Evolutionary conservation across 441 rosid species (phyloP).

Genomic region (Omphalea diandra): DNA sequence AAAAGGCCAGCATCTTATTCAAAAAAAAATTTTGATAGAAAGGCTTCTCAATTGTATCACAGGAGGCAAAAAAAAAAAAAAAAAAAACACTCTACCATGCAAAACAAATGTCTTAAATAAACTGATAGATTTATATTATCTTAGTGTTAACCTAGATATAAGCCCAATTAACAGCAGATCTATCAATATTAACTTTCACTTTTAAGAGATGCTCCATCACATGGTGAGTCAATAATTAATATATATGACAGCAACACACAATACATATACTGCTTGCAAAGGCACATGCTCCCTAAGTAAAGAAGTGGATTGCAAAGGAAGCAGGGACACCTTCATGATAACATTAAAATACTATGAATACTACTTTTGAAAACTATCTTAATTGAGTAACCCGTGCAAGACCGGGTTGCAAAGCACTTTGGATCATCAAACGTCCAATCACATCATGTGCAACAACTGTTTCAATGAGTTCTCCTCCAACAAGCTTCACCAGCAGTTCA

Average conservation of each 20-base stretch:
- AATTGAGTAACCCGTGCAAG: conserved; percentile 69
- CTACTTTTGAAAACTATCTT: conserved; percentile 7
- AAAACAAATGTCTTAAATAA: conserved; percentile 5
- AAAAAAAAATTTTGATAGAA: not conserved
- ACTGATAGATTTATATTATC: too few relatives aligned
- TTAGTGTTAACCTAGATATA: not conserved
- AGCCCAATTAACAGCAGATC: not conserved
- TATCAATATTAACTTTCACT: not conserved
- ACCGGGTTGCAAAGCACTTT: conserved; percentile 91
- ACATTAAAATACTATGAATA: not conserved
- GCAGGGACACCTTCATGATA: not conserved
- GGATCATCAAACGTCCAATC: conserved; percentile 94
- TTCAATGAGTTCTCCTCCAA: conserved; percentile 91
- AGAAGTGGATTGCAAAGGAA: not conserved
- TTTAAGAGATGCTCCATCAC: not conserved
- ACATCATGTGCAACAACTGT: conserved; percentile 97
- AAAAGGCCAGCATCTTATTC: not conserved
- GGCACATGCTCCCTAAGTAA: not conserved
- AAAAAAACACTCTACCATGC: not conserved
- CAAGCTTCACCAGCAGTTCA: conserved; percentile 96
- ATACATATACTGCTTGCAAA: not conserved
- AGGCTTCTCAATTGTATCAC: not conserved
- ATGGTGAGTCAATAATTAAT: not conserved
- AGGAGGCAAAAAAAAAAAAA: too few relatives aligned
- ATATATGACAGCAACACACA: not conserved